A percentile compares a stretch with the other conserved stretches of the same genome.
These are phyloP conservation scores for Adansonia gregorii DNA, from an alignment of 441 rosid species.

Conservation along the genomic window DNA sequence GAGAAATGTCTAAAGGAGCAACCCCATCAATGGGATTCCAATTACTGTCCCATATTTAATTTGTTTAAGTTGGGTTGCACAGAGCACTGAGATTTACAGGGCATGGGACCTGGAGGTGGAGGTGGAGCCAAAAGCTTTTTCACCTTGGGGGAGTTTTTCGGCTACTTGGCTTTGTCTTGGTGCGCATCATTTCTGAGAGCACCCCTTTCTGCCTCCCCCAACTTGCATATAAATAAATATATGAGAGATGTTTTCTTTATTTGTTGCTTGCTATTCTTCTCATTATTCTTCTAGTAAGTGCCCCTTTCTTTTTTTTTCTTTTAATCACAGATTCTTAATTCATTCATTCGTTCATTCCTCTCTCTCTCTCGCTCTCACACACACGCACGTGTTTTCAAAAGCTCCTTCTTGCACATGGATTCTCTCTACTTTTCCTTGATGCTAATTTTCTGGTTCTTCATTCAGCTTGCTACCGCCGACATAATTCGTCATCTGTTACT, in stretches of 20 bases:
- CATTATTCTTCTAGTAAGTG: slow-evolving; percentile 6
- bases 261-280: background rate
- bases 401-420: slow-evolving; percentile 13
- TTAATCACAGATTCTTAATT: background rate
- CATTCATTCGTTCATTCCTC: background rate
- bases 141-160: slow-evolving; percentile 15
- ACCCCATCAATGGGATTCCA: slow-evolving; percentile 52
- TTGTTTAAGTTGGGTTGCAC: background rate
- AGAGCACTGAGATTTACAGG: slow-evolving; percentile 12
- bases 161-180: slow-evolving; percentile 38
- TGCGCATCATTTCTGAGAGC: slow-evolving; percentile 43
- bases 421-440: slow-evolving; percentile 17
- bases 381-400: background rate
- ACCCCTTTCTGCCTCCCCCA: slow-evolving; percentile 39
- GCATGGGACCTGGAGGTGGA: slow-evolving; percentile 14
- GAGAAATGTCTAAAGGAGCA: slow-evolving; percentile 47
- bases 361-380: no score
- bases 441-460: background rate
- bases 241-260: background rate
- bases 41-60: slow-evolving; percentile 36
- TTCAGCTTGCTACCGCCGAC: background rate
- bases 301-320: background rate
- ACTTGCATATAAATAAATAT: slow-evolving; percentile 36
- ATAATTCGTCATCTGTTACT: background rate
- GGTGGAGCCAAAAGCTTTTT: slow-evolving; percentile 28